Base-by-base conservation (phyloP, 257 asterid species). In the Nicotiana obtusifolia region DNA sequence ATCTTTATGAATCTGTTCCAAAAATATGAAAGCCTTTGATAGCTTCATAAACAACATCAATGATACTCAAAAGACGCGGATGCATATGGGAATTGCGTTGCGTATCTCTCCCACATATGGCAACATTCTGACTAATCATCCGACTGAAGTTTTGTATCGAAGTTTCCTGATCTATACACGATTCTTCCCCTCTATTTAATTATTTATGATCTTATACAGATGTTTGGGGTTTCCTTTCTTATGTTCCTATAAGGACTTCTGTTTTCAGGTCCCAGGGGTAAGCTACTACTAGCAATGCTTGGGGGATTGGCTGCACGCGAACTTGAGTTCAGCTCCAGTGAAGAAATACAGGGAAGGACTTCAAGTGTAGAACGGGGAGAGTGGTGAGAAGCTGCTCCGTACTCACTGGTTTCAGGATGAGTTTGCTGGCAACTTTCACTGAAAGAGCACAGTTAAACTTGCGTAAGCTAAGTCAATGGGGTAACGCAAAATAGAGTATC, bases 281-380 rank as follows among this genome's bases (percentile, higher is more conserved):
- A 17, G 77, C 73, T 87, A 17, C 73, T 87, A 17, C 85, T 81
- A 68, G 78, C 85, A 41, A 69, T 47, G 24, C 82, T 83, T 67
- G 89, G 81, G 73, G 88, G 86, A 86, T 87, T 85, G 26, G 52
- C 24, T 37, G 33, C 75, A 81, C 64, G 84, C 41, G 90, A 85
- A 67, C 78, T 47, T 61, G 86, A 80, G 53, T 84, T 80, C 33
- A 83, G 76, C 87, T 87, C 93, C 0, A 90, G 85, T 7, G 94
- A 89, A 83, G 87, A 77, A 33, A 85, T 7, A 49, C 83, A 80
- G 62, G 89, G 88, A 76, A 81, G 85, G 41, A 30, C 86, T 84
- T 87, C 94, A 13, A 90, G 91, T 59, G 90, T 85, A 5, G 92
- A 91, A 77, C 85, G 91, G 31, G 95, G 95, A 19, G 97, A 93